These are phyloP conservation scores for Lipomyces orientalis DNA, from an alignment of 805 yeast species.

Conservation along the genomic window DNA sequence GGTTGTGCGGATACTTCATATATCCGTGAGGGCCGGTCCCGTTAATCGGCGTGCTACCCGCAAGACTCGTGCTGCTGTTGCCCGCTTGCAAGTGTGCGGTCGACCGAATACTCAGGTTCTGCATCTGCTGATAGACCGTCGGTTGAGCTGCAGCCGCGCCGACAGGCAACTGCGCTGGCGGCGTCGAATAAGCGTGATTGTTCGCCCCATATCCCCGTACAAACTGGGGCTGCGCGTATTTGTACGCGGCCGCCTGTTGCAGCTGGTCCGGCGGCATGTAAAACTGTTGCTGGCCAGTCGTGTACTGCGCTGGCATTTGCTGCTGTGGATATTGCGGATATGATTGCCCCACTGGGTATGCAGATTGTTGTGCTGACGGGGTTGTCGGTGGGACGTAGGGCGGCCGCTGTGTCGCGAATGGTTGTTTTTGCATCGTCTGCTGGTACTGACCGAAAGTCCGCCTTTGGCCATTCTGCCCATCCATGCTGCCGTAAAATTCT, in stretches of 20 bases:
- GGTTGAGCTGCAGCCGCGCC: not conserved
- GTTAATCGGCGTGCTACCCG: not conserved
- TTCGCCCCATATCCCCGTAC: not conserved
- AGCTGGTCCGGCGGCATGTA: conserved; percentile 2
- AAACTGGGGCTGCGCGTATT: not conserved
- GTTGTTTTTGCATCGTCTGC: not conserved
- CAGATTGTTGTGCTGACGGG: not conserved
- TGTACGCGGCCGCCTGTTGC: not conserved
- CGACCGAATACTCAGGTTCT: not conserved
- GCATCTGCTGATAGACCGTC: conserved; percentile 4
- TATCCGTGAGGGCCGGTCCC: not conserved
- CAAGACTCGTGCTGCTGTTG: conserved; percentile 35
- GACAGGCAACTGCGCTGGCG: not conserved
- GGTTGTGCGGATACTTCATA: not conserved
- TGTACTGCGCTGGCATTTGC: not conserved
- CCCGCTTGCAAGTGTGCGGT: conserved; percentile 10
- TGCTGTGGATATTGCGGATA: conserved; percentile 1
- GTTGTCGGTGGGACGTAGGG: not conserved
- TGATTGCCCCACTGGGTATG: not conserved
- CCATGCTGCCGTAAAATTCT: not conserved
- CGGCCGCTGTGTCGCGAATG: not conserved
- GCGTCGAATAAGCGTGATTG: not conserved
- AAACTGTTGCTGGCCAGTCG: not conserved
- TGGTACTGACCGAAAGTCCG: conserved; percentile 3
- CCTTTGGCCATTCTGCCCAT: not conserved